Evolutionary conservation across 1,139 yeast genomes (phyloP), one percentile per base, ranked within the genome.

Genomic region (Meyerozyma sp.): DNA sequence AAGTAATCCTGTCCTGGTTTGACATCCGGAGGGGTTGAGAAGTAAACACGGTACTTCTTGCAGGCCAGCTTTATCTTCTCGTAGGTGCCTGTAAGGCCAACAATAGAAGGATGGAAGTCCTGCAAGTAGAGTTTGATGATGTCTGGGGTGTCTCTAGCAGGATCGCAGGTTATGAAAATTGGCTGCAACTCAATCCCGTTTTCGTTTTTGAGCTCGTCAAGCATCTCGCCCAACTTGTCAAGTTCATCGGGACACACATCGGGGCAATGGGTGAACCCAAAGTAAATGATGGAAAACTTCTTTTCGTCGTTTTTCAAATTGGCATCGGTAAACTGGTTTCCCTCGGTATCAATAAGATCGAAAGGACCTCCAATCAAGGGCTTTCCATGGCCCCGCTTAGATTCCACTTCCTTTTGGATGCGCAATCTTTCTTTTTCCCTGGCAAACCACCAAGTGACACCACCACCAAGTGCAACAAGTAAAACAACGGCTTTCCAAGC

Each of bases 181-280:
- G 98, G 95, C 63, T 86, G 95, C 42, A 90, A 59, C 40, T 80
- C 71, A 45, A 83, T 77, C 28, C 73, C 71, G 42, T 81, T 75
- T n/a, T 49, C 47, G 23, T 58, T 48, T 54, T 84, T 79, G 56
- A 87, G 70, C 21, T 73, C 78, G 42, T 82, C 78, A 52, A 93
- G 66, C 78, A 94, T 87, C 29, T 79, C 75, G 2, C 95, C 88
- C 62, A 93, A 74, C 59, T 91, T 89, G 61, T 93, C 98, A 50
- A 93, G 76, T 63, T 93, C 98, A 61, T 93, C 98, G 8, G 98
- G 98, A 64, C 98, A 93, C 42, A 93, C 90, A 64, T 93, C 98
- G 7, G 98, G 98, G 66, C 98, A 93, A 66, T 90, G 91, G 5
- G 96, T 86, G 69, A 93, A 93, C 0, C 98, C 98, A 66, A 93